These are phyloP conservation scores for Conticribra guillardii DNA, from an alignment of 108 stramenopile species.

Conservation along the genomic window DNA sequence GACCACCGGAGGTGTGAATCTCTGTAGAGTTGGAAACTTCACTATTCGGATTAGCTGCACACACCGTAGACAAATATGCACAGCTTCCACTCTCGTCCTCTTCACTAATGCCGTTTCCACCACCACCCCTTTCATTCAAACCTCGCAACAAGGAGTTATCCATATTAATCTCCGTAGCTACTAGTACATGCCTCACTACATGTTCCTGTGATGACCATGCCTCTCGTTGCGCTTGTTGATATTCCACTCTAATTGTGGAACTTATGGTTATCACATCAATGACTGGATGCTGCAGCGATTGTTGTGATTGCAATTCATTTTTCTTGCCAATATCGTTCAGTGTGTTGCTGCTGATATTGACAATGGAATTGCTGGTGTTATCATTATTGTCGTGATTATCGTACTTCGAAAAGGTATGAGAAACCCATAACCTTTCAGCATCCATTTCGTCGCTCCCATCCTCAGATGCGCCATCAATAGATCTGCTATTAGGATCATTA, in stretches of 20 bases:
- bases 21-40: too few relatives aligned
- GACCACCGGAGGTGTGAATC: neutral
- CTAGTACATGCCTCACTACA: constrained; percentile 7
- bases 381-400: too few relatives aligned
- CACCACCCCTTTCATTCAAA: neutral
- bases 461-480: neutral
- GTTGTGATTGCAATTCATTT: neutral
- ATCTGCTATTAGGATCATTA: neutral
- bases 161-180: constrained; percentile 24
- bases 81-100: neutral
- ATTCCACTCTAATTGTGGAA: constrained; percentile 1
- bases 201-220: constrained; percentile 7
- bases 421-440: constrained; percentile 17
- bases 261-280: constrained; percentile 18
- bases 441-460: constrained; percentile 3
- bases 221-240: neutral
- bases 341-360: too few relatives aligned
- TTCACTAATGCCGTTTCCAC: too few relatives aligned
- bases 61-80: neutral
- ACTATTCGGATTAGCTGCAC: too few relatives aligned
- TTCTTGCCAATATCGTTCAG: too few relatives aligned
- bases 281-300: constrained; percentile 3
- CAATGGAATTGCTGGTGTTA: too few relatives aligned
- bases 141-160: constrained; percentile 1
- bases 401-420: too few relatives aligned